Base-by-base conservation (phyloP, 768 basidiomycete genomes). In the Suillus fuscotomentosus region DNA sequence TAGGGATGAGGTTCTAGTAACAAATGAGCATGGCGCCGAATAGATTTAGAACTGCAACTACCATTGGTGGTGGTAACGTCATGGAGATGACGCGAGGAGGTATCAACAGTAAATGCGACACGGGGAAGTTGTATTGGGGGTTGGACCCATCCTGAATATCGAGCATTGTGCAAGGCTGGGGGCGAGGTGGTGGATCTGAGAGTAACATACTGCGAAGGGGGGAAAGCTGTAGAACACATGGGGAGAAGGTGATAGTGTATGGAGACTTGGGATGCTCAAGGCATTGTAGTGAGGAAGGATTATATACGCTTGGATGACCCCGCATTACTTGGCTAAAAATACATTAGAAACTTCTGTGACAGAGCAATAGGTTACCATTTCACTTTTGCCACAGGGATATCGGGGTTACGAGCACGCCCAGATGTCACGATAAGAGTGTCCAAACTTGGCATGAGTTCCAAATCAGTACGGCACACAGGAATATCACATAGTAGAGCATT, bases 121-220 rank as follows among this genome's bases (percentile, higher is more conserved):
- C 31, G 27, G 14, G 54, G 63, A 27, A 60, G 38, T 15, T 34
- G 60, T 43, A 15, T 47, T 41, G 20, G 39, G 36, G 61, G 8
- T 34, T 11, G 8, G 36, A 39, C 48, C 38, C 63, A 61, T n/a
- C 63, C 63, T 31, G 14, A 5, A 24, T 64, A 61, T 7, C 48
- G 60, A 24, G 60, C 60, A 39, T 47, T 51, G 31, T 61, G 59
- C 11, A 62, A 24, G 3, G 24, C 39, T 22, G 56, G 24, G 11
- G 24, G 39, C 10, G 39, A 15, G 10, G 5, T 27, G 9, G 39
- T 24, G 14, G 38, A 38, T 13, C 9, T 11, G 2, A 8, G 53
- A 10, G 53, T 9, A n/a, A 34, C 5, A 10, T 5, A n/a, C 31
- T 20, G 31, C 31, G 5, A 34, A 11, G 17, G 1, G 17, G 17